Percentiles rank a stretch among this genome's conserved stretches.
These are phyloP conservation scores for Trametes maxima DNA, from an alignment of 768 basidiomycete species.

Conservation along the genomic window DNA sequence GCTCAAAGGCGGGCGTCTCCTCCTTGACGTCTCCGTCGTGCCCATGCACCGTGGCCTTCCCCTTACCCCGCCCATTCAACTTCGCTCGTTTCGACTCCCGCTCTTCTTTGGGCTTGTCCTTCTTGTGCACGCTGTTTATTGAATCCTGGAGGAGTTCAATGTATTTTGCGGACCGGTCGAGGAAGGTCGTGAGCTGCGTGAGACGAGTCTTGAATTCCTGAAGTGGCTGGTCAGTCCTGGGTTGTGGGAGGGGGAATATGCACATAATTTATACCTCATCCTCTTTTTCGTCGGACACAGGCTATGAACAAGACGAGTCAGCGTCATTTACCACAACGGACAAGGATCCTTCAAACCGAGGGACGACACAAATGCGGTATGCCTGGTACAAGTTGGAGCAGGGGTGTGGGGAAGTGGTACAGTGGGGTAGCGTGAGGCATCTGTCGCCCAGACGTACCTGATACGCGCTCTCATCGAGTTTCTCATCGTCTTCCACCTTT, in stretches of 20 bases:
- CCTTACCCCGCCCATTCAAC: background rate
- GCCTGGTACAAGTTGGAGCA: background rate
- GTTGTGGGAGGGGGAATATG: background rate
- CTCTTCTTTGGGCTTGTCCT: constrained; percentile 17
- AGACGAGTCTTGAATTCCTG: constrained; percentile 19
- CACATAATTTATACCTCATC: background rate
- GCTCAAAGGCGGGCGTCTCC: constrained; percentile 47
- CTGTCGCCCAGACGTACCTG: background rate
- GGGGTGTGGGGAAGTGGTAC: background rate
- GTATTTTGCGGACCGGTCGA: constrained; percentile 78
- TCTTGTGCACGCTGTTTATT: constrained; percentile 59
- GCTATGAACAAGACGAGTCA: no score
- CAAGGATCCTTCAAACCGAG: no score
- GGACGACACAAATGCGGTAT: no score
- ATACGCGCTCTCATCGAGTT: background rate
- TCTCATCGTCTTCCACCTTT: background rate
- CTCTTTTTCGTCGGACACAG: background rate
- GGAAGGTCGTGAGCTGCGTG: constrained; percentile 58
- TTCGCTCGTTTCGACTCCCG: constrained; percentile 31
- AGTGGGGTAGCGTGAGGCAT: background rate
- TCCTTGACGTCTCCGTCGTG: background rate
- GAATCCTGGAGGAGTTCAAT: constrained; percentile 68
- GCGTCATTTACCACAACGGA: no score
- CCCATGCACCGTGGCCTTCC: background rate
- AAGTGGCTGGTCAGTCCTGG: background rate